These are phyloP conservation scores for Penicillium sp. DNA, from an alignment of 2,329 filamentous ascomycete species.

Conservation along the genomic window DNA sequence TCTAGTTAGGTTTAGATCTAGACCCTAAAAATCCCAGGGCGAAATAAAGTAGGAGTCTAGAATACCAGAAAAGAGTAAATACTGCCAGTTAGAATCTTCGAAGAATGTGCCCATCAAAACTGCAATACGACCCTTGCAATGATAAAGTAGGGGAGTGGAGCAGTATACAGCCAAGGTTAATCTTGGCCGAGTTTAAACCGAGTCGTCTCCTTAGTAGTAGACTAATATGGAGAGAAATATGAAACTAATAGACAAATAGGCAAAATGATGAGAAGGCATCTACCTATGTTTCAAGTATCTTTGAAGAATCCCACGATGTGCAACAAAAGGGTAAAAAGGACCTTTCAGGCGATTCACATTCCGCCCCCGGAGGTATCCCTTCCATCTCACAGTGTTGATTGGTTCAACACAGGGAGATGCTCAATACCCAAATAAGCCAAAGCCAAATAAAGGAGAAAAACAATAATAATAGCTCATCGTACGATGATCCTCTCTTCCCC, in stretches of 20 bases:
- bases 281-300: neutral
- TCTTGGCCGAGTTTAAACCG: slow-evolving; percentile 4
- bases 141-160: slow-evolving; percentile 7
- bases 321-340: neutral
- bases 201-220: neutral
- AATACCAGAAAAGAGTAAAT: slow-evolving; percentile 1
- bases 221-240: neutral
- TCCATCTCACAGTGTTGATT: slow-evolving; percentile 13
- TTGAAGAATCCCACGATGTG: neutral
- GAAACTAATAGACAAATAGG: neutral
- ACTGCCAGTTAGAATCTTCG: slow-evolving; percentile 5
- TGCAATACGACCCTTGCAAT: slow-evolving; percentile 8
- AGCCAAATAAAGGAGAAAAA: neutral
- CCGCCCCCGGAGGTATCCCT: slow-evolving; percentile 18
- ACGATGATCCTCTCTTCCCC: slow-evolving; percentile 14
- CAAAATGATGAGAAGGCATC: neutral
- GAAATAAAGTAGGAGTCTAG: slow-evolving; percentile 3
- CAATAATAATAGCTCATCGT: neutral
- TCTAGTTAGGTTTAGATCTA: neutral
- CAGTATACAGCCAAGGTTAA: neutral
- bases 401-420: slow-evolving; percentile 2
- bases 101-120: neutral
- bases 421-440: neutral
- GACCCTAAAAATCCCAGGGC: neutral
- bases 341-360: slow-evolving; percentile 24